phyloP scores from a whole-genome alignment of 306 rosid genomes.

The Cotoneaster glaucophyllus region DNA sequence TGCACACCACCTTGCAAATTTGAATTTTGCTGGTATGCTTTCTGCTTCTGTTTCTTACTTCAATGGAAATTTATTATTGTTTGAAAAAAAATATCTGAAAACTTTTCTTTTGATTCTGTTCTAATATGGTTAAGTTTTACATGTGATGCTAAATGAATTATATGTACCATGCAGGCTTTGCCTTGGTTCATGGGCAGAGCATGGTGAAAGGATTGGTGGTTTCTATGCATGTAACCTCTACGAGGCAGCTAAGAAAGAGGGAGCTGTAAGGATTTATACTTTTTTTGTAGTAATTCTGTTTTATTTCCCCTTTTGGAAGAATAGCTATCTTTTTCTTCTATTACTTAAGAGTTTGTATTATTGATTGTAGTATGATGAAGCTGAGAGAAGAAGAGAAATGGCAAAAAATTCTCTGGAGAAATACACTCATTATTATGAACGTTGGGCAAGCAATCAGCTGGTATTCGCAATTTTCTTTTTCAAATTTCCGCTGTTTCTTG shows the following conservation, averaged over 20 bases:
- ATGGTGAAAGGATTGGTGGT: constrained; percentile 90
- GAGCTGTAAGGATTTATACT: constrained; percentile 34
- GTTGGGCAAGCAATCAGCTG: constrained; percentile 93
- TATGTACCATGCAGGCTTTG: constrained; percentile 53
- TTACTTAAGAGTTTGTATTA: neutral
- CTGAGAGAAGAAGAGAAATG: constrained; percentile 89
- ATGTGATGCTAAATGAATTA: neutral
- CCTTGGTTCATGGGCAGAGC: constrained; percentile 90
- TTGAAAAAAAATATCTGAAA: neutral
- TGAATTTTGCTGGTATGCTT: constrained; percentile 78
- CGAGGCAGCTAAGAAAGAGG: constrained; percentile 83
- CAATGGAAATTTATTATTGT: neutral
- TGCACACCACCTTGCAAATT: constrained; percentile 90
- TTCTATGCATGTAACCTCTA: constrained; percentile 92
- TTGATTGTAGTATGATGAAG: constrained; percentile 33
- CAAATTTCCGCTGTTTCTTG: neutral
- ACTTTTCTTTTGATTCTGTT: neutral
- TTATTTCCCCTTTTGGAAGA: neutral
- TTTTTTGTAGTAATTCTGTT: neutral
- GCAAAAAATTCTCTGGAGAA: constrained; percentile 89
- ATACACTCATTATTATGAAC: constrained; percentile 92
- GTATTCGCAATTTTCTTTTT: constrained; percentile 29
- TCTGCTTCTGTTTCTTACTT: neutral
- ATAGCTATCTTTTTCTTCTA: neutral
- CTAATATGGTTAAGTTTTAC: neutral